These are phyloP conservation scores for Penicillium rolfsii DNA, from an alignment of 2,329 filamentous ascomycete genomes.

Conservation along the genomic window DNA sequence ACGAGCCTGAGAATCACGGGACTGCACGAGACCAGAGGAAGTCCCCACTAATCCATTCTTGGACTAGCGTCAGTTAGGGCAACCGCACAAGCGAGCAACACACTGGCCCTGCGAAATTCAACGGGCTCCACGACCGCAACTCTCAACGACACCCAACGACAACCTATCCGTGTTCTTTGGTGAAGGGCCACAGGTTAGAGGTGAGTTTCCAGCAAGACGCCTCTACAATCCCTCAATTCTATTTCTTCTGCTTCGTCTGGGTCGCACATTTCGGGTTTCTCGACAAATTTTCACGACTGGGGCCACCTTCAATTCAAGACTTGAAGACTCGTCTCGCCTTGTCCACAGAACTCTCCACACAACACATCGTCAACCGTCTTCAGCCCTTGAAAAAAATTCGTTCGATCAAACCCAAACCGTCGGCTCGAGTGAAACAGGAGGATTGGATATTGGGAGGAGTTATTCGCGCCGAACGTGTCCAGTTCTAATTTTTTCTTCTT, in stretches of 20 bases:
- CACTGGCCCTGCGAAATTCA: conserved; percentile 47
- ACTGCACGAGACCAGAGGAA: conserved; percentile 4
- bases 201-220: conserved; percentile 39
- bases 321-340: conserved; percentile 13
- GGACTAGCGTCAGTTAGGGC: conserved; percentile 46
- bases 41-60: conserved; percentile 21
- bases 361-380: conserved; percentile 12
- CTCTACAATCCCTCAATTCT: conserved; percentile 27
- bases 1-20: conserved; percentile 27
- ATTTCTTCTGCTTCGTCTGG: conserved; percentile 33
- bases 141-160: conserved; percentile 46
- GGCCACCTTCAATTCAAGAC: conserved; percentile 18
- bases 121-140: conserved; percentile 45
- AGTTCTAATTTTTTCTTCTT: conserved; percentile 23
- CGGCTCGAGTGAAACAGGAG: conserved; percentile 28
- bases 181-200: conserved; percentile 52
- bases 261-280: conserved; percentile 27
- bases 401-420: conserved; percentile 10
- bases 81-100: conserved; percentile 51
- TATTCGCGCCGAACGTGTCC: conserved; percentile 18
- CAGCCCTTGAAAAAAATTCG: conserved; percentile 4
- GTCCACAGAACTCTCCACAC: conserved; percentile 13
- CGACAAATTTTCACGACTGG: conserved; percentile 12
- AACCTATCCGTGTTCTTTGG: conserved; percentile 47
- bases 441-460: conserved; percentile 17